Base-by-base conservation (phyloP, 306 rosid genomes). In the Abrus precatorius region DNA sequence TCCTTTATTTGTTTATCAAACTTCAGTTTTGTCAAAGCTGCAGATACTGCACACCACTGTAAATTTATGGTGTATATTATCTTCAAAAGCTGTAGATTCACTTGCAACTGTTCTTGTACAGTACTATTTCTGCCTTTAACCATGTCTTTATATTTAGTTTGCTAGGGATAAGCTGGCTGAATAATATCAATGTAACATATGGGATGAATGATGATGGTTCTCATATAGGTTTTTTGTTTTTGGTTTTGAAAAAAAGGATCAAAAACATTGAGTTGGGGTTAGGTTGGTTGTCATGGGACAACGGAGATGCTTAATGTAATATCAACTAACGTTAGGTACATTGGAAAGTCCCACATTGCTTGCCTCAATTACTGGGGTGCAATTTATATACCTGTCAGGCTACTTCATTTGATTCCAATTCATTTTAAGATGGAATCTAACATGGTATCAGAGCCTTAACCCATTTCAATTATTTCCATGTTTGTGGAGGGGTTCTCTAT, bases 201-300 rank as follows among this genome's bases (percentile, higher is more conserved):
- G 5, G 28, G 30, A 30, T 36, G 71, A 20, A 20, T 20, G 20
- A 20, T 20, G 20, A 20, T 43, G 43, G 44, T 66, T 66, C 36
- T 41, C 34, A 2, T 66, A 41, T 41, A 66, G 48, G 5, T 9
- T 63, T 38, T 56, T 55, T 69, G 10, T 30, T 47, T 2, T n/a
- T 50, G 75, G 14, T 9, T 10, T 56, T 55, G 4, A 1, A 38
- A 38, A 72, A 5, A 7, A 32, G 9, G 33, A 6, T n/a, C 2
- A 6, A 66, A n/a, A 5, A 9, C 50, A 34, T 12, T 54, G 7
- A 55, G 77, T 54, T 54, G 11, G 1, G 45, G 77, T 27, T 54
- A 55, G 49, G 66, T 72, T 54, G 53, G 14, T 55, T 27, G 54
- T 28, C 54, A 73, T 28, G 78, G 67, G 54, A 41, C 78, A 55